Percentiles rank a stretch among this genome's conserved stretches.
Evolutionary conservation across 2,329 filamentous ascomycete species (phyloP).

Genomic region (Elsinoe ampelina): DNA sequence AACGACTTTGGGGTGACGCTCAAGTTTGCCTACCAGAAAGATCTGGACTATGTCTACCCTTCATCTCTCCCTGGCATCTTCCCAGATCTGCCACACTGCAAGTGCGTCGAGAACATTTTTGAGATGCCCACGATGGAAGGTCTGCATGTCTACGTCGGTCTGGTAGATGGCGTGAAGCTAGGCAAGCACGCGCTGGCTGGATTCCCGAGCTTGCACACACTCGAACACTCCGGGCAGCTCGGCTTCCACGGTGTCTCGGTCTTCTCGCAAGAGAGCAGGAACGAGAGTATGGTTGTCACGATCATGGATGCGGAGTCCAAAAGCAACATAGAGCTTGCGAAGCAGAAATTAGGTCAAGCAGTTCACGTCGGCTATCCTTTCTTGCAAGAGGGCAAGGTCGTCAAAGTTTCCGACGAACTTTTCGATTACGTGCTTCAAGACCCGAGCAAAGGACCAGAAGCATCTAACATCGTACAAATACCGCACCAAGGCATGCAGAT

Average conservation of each 20-base stretch:
- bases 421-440: slow-evolving; percentile 74
- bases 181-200: slow-evolving; percentile 79
- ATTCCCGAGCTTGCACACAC: slow-evolving; percentile 79
- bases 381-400: slow-evolving; percentile 83
- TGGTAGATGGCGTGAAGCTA: slow-evolving; percentile 75
- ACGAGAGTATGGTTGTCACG: slow-evolving; percentile 91
- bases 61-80: slow-evolving; percentile 85
- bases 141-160: slow-evolving; percentile 70
- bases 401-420: slow-evolving; percentile 82
- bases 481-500: slow-evolving; percentile 70
- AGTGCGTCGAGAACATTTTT: slow-evolving; percentile 91
- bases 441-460: slow-evolving; percentile 29
- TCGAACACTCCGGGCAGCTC: slow-evolving; percentile 72
- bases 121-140: slow-evolving; percentile 90
- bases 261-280: slow-evolving; percentile 90
- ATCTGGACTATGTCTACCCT: slow-evolving; percentile 72
- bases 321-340: slow-evolving; percentile 62
- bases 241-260: slow-evolving; percentile 87
- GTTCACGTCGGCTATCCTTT: slow-evolving; percentile 94
- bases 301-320: slow-evolving; percentile 64
- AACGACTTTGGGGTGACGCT: slow-evolving; percentile 88
- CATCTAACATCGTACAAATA: slow-evolving; percentile 50
- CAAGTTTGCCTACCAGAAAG: slow-evolving; percentile 79
- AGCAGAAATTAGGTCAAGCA: slow-evolving; percentile 69
- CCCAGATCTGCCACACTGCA: slow-evolving; percentile 76